Evolutionary conservation across 768 basidiomycete species (phyloP).

Genomic region (Tulasnella sp.): DNA sequence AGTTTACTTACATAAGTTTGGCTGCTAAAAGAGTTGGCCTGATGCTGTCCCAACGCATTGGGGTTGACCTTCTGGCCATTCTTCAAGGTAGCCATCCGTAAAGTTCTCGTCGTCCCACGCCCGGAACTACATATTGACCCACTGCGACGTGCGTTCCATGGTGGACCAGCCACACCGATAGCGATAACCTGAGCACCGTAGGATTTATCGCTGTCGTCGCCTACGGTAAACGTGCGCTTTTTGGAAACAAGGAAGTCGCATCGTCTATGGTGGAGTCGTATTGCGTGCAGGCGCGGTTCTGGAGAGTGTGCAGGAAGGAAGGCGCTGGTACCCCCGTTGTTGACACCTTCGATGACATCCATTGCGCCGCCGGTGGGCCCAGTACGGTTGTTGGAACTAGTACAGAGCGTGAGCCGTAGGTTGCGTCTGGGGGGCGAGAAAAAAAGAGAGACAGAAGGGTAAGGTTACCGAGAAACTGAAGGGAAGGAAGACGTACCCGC

Average conservation of each 20-base stretch:
- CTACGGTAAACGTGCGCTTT: not conserved
- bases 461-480: not conserved
- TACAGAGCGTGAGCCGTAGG: conserved; percentile 49
- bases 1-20: conserved; percentile 18
- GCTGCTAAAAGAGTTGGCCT: conserved; percentile 23
- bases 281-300: conserved; percentile 59
- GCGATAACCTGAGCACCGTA: conserved; percentile 29
- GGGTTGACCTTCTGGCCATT: conserved; percentile 4
- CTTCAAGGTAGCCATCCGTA: not conserved
- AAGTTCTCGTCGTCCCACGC: conserved; percentile 16
- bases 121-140: conserved; percentile 26
- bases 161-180: conserved; percentile 27
- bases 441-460: not conserved
- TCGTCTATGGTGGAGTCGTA: conserved; percentile 32
- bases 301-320: conserved; percentile 24
- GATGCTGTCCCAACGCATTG: conserved; percentile 27
- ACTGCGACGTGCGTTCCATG: not conserved
- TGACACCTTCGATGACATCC: conserved; percentile 39
- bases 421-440: not conserved
- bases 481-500: not conserved
- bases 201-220: not conserved
- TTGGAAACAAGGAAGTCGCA: not conserved
- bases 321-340: conserved; percentile 27
- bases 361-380: conserved; percentile 49
- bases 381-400: conserved; percentile 5